Base-by-base conservation (phyloP, 1,139 yeast species). In the Geotrichum cucujoidarum region DNA sequence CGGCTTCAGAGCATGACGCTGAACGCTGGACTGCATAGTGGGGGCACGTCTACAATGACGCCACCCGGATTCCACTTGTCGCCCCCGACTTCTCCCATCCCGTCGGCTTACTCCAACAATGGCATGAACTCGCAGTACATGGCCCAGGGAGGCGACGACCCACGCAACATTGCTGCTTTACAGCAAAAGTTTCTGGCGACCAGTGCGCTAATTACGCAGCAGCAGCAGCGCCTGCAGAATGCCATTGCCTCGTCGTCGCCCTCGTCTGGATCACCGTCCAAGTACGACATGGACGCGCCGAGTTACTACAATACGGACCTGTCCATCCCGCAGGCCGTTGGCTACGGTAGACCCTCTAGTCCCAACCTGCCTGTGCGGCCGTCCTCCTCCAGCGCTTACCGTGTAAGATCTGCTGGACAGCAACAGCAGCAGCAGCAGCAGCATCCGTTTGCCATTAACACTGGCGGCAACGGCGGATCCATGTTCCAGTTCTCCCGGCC, bases 151-250 rank as follows among this genome's bases (percentile, higher is more conserved):
- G n/a, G n/a, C n/a, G n/a, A n/a, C n/a, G n/a, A n/a, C n/a, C n/a
- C n/a, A n/a, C 49, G 48, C 18, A 47, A 56, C 35, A 56, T 59
- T 39, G 61, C 65, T 1, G 70, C 68, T 29, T 49, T 71, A 38
- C 63, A 61, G 17, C 57, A 65, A 20, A 68, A 66, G 51, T 65
- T 69, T 48, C 40, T 58, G 24, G 58, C 59, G 8, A 59, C 65
- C 3, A 60, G 67, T 29, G 45, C 60, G 52, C 51, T 57, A 25
- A 62, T 63, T 38, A 58, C 64, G 30, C 68, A 64, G 47, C 67
- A 64, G 52, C 68, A 64, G 50, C 64, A 61, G 50, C 57, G 60
- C 21, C 55, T 64, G 29, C 65, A 62, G 50, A 57, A 55, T 14
- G 66, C 65, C 17, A 56, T 64, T 58, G 55, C 56, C 36, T 55